Conservation (phyloP, 768 basidiomycete species). For the Lentinula guzmanii region DNA sequence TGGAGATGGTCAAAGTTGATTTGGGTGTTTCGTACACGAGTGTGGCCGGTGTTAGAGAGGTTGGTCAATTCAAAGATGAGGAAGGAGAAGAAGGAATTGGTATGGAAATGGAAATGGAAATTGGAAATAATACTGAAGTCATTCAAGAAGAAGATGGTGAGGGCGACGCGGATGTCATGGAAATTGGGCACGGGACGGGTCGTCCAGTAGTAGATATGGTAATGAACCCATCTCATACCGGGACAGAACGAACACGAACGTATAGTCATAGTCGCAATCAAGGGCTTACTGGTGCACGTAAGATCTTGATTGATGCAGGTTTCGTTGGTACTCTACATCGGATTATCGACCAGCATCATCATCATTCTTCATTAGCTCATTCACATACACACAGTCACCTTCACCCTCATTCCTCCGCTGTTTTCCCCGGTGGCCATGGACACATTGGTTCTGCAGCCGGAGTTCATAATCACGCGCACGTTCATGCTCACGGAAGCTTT, state of each 20-base stretch:
- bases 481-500: neutral
- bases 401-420: neutral
- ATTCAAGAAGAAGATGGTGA: slow-evolving; percentile 19
- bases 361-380: neutral
- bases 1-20: slow-evolving; percentile 37
- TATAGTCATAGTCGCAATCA: neutral
- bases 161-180: slow-evolving; percentile 10
- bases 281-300: neutral
- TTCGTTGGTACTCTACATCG: slow-evolving; percentile 29
- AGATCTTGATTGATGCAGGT: slow-evolving; percentile 23
- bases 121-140: neutral
- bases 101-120: neutral
- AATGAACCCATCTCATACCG: neutral
- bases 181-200: neutral
- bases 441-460: neutral
- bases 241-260: neutral
- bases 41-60: slow-evolving; percentile 22
- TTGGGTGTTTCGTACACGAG: slow-evolving; percentile 11
- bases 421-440: neutral
- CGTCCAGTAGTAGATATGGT: neutral
- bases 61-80: slow-evolving; percentile 17
- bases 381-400: neutral
- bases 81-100: neutral
- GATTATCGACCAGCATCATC: slow-evolving; percentile 1
- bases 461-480: neutral